Percentiles rank a stretch among this genome's conserved stretches.
Evolutionary conservation across 2,329 filamentous ascomycete genomes (phyloP).

Genomic region (Ascochyta lentis): DNA sequence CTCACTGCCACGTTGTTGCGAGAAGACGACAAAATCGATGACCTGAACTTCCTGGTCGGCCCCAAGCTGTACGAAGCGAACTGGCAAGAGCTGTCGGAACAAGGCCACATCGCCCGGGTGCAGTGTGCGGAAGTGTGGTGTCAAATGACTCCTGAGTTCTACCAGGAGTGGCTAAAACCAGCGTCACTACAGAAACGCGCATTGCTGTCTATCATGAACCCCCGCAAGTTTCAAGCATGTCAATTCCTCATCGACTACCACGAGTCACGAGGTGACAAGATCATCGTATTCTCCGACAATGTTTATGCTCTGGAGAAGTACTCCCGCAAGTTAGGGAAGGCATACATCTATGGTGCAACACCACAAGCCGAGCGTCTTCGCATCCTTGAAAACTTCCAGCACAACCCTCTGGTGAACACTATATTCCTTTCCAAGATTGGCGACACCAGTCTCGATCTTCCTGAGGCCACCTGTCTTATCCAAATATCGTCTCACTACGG

Average conservation of each 20-base stretch:
- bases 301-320: constrained; percentile 91
- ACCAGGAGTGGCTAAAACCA: constrained; percentile 83
- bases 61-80: constrained; percentile 98
- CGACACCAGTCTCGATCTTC: constrained; percentile 95
- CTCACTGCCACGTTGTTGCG: constrained; percentile 91
- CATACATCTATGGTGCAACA: constrained; percentile 90
- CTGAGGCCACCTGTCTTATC: constrained; percentile 94
- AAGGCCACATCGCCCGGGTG: constrained; percentile 95
- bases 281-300: constrained; percentile 98
- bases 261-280: constrained; percentile 91
- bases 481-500: constrained; percentile 98
- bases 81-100: constrained; percentile 98
- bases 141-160: constrained; percentile 98
- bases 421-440: constrained; percentile 97
- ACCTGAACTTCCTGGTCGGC: constrained; percentile 96
- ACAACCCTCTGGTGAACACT: constrained; percentile 87
- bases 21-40: constrained; percentile 98
- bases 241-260: constrained; percentile 99
- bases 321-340: constrained; percentile 81
- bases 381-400: constrained; percentile 93
- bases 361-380: constrained; percentile 82
- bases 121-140: constrained; percentile 99
- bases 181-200: constrained; percentile 68
- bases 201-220: constrained; percentile 95
- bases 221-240: constrained; percentile 93